Base-by-base conservation (phyloP, 2,329 filamentous ascomycete species). In the Pseudogymnoascus sp. region DNA sequence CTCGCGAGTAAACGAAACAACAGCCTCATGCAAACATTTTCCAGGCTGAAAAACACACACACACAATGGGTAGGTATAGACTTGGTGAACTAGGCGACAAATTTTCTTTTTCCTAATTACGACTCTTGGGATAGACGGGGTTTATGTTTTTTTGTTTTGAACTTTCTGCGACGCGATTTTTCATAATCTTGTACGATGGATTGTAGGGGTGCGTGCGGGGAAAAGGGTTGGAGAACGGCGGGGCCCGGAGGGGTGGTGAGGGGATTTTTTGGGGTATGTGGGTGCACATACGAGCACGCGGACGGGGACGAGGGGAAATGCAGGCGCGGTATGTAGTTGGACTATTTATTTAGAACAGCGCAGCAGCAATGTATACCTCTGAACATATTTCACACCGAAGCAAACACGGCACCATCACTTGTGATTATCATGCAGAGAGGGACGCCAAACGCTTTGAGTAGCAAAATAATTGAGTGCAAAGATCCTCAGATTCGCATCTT, bases 1-100 rank as follows among this genome's bases (percentile, higher is more conserved):
- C 90, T 47, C 84, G 90, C 71, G 90, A 93, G 78, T 92, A 85
- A 74, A 65, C 10, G 57, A 50, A 29, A 7, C 13, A n/a, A 13
- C 15, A 21, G 50, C 17, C 9, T 13, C 7, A 26, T 26, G 39
- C 29, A 50, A 60, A 24, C 7, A 40, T 37, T 31, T 39, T 40
- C 35, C 44, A 33, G 40, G 17, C 13, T 50, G 62, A 60, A n/a
- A 41, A 60, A 40, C 39, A 62, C 35, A 36, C 36, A 61, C 57
- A n/a, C 39, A 61, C 40, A 39, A 37, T 11, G 17, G 62, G 37
- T 35, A 21, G 40, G 40, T 54, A 54, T 54, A 54, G 29, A 54
- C 15, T 29, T 24, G 44, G 44, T 54, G 44, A 21, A 33, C 29
- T 21, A 5, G 47, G 47, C 29, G 29, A 54, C 44, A 50, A 50